Percentiles rank a stretch among this genome's conserved stretches.
phyloP scores from a whole-genome alignment of 1,284 basidiomycete genomes.

The Pseudozyma hubeiensis region DNA sequence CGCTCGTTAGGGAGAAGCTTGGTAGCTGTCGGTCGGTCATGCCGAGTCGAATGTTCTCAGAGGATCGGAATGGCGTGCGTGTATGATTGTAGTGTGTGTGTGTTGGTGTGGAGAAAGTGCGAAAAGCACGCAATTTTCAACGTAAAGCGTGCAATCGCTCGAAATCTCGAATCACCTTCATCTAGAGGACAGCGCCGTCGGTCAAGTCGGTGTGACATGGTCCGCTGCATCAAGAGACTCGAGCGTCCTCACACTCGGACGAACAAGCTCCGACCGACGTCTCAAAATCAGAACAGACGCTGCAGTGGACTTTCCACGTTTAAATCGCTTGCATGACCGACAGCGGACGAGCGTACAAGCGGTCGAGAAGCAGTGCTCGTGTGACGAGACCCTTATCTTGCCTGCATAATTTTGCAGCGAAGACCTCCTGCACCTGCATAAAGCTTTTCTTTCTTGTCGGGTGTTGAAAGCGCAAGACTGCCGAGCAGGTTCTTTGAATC shows the following conservation, averaged over 20 bases:
- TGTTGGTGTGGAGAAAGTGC: constrained; percentile 10
- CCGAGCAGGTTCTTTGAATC: no score
- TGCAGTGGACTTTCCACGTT: no score
- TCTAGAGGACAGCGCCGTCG: neutral
- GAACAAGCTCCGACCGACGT: no score
- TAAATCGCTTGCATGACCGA: no score
- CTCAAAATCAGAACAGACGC: no score
- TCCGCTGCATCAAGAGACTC: no score
- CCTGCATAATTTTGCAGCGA: neutral
- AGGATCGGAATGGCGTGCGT: constrained; percentile 1
- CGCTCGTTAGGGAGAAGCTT: no score
- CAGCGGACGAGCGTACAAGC: no score
- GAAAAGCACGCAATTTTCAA: constrained; percentile 29
- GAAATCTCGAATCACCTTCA: no score
- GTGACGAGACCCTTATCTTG: neutral
- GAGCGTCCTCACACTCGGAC: no score
- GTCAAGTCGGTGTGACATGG: neutral
- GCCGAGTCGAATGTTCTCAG: neutral
- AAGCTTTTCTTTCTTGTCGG: neutral
- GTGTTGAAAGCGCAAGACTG: constrained; percentile 10
- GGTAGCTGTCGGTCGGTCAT: constrained; percentile 1
- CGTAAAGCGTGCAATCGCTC: constrained; percentile 11
- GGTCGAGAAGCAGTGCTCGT: neutral
- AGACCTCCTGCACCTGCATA: constrained; percentile 3
- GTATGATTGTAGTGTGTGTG: neutral